Evolutionary conservation across 2,329 filamentous ascomycete species (phyloP).

Genomic region (Gaeumannomyces tritici): DNA sequence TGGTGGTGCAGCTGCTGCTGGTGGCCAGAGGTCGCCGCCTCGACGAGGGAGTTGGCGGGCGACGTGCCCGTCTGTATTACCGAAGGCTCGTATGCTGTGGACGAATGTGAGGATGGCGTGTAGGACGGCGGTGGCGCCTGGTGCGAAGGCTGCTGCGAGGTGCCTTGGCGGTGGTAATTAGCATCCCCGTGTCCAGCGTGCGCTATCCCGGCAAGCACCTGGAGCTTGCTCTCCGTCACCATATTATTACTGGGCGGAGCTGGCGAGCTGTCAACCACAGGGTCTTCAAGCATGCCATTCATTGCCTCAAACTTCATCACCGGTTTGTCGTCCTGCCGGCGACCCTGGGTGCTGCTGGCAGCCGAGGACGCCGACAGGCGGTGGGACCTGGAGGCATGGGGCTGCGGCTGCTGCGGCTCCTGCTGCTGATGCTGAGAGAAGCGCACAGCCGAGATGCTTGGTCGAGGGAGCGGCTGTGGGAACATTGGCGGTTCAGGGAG

Average conservation of each 20-base stretch:
- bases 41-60: conserved; percentile 29
- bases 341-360: not conserved
- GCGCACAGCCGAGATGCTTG: conserved; percentile 35
- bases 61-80: conserved; percentile 25
- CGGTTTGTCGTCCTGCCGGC: not conserved
- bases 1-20: not conserved
- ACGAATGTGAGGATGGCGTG: conserved; percentile 18
- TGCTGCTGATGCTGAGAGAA: conserved; percentile 25
- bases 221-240: not conserved
- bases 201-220: conserved; percentile 11
- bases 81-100: conserved; percentile 32
- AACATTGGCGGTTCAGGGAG: conserved; percentile 40
- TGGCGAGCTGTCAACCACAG: not conserved
- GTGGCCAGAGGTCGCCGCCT: conserved; percentile 12
- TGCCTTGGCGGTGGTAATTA: not conserved
- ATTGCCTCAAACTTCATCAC: not conserved
- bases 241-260: not conserved
- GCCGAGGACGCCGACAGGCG: conserved; percentile 1
- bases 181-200: not conserved
- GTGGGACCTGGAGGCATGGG: conserved; percentile 7
- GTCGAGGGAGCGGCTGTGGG: conserved; percentile 38
- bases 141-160: not conserved
- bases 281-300: not conserved
- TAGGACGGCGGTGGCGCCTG: conserved; percentile 10
- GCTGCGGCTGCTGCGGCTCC: not conserved